Base-by-base conservation (phyloP, 768 basidiomycete genomes). In the Cystobasidium onofrii region DNA sequence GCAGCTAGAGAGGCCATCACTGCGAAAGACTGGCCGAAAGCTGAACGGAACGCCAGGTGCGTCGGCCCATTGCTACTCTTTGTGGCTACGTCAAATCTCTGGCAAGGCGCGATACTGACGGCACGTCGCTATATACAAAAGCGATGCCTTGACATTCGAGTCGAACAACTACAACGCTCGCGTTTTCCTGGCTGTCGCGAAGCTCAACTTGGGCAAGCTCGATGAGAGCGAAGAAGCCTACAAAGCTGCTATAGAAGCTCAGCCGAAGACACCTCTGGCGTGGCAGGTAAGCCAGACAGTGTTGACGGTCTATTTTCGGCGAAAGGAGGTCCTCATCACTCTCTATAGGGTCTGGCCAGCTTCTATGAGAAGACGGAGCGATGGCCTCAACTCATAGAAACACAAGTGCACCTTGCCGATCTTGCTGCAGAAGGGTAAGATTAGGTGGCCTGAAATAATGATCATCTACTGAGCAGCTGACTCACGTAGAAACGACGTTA, bases 151-250 rank as follows among this genome's bases (percentile, higher is more conserved):
- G 52, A 79, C 78, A 64, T 78, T 77, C 76, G 93, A 96, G 72
- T 85, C 88, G 0, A 85, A 87, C 52, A 92, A 92, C 78, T 95
- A 95, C 79, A 88, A 89, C 78, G 93, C 90, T 3, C 86, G 89
- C 80, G 89, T 96, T 27, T 96, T 93, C 79, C 85, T 91, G 31
- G 93, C 88, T 1, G 82, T 96, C 13, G 88, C 96, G 0, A 83
- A 86, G 27, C 83, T 91, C 13, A 91, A 95, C 79, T 83, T 94
- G 1, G 86, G 86, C 31, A 85, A 90, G 67, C 80, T 83, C 25
- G 85, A 87, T 44, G 83, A 88, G 80, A 89, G 92, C 83, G 93
- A 97, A 84, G 78, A 94, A 91, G 85, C 85, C 31, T 97, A 95
- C 80, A 85, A 84, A 54, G 89, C 86, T 76, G 95, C 94, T 0